Evolutionary conservation across 306 rosid genomes (phyloP).

Genomic region (Vicia sativa): DNA sequence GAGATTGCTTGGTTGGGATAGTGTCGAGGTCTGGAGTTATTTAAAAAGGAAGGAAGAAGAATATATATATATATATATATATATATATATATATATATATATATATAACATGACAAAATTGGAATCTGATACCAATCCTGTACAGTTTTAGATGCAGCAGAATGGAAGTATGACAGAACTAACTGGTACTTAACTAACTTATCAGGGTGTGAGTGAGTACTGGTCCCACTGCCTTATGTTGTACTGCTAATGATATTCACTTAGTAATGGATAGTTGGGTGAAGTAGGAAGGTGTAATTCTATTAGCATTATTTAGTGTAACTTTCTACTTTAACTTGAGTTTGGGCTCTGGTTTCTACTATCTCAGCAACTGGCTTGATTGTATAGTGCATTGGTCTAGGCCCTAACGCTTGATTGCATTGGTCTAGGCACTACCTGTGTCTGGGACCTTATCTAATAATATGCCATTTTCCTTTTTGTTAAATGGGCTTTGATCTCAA

Average conservation of each 20-base stretch:
- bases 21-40: background rate
- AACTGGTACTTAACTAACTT: background rate
- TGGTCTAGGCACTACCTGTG: background rate
- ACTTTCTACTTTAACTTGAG: background rate
- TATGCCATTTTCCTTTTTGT: background rate
- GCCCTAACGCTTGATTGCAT: background rate
- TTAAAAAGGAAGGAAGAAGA: background rate
- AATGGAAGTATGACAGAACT: background rate
- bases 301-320: slow-evolving; percentile 2
- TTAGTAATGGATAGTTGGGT: slow-evolving; percentile 1
- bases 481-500: background rate
- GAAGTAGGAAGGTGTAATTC: background rate
- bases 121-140: background rate
- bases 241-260: background rate
- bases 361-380: background rate
- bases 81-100: no score
- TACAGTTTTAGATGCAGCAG: background rate
- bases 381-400: slow-evolving; percentile 2
- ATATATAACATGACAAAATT: background rate
- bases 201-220: background rate
- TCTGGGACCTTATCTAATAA: background rate
- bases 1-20: background rate
- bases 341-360: background rate
- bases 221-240: slow-evolving; percentile 1
- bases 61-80: background rate